Percentiles rank a stretch among this genome's conserved stretches.
Evolutionary conservation across 139 green algal genomes (phyloP).

Genomic region (Coelastrella sp.): DNA sequence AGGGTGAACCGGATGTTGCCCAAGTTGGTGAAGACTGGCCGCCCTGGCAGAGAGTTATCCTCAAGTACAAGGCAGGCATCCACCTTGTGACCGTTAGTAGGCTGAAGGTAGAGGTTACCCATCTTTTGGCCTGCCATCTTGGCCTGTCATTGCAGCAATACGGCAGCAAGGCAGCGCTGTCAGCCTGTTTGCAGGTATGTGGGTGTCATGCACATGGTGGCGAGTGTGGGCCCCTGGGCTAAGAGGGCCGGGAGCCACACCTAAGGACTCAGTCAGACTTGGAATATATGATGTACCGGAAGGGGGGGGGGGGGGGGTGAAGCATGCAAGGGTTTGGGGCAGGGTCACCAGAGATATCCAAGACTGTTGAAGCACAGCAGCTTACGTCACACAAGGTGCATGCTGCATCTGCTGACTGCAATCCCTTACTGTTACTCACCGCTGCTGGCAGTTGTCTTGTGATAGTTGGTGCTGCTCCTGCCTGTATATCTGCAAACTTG

Average conservation of each 20-base stretch:
- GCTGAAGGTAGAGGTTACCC: neutral
- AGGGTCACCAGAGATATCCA: no score
- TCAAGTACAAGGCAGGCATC: conserved; percentile 25
- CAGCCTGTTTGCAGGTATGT: no score
- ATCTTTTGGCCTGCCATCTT: neutral
- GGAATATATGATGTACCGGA: no score
- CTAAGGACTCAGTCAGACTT: no score
- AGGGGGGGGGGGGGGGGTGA: no score
- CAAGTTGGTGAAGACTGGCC: conserved; percentile 17
- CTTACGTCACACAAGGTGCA: neutral
- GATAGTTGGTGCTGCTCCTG: conserved; percentile 15
- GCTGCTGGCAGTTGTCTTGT: neutral
- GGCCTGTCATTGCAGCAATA: neutral
- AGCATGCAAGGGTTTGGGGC: no score
- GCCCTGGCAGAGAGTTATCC: neutral
- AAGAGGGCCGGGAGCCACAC: no score
- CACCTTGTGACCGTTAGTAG: neutral
- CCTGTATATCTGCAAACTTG: neutral
- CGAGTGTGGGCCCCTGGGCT: no score
- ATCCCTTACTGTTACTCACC: neutral
- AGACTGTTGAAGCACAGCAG: neutral
- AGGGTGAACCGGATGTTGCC: neutral
- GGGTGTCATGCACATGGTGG: no score
- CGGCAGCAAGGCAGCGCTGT: no score
- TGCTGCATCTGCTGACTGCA: neutral